Evolutionary conservation across 805 yeast genomes (phyloP).

Genomic region (Saturnispora mendoncae): DNA sequence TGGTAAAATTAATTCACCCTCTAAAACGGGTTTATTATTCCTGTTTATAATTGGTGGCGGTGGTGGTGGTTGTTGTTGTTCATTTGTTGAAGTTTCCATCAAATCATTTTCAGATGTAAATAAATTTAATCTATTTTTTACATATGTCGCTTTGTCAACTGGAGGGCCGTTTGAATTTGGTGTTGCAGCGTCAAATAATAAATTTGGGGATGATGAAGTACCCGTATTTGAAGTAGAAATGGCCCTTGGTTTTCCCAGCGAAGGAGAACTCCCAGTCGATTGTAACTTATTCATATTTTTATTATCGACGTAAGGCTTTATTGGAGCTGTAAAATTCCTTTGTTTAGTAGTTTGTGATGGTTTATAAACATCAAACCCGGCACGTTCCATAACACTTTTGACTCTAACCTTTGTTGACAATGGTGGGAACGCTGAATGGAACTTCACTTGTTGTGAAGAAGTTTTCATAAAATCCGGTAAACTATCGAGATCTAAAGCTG

Average conservation of each 20-base stretch:
- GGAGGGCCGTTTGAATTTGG: neutral
- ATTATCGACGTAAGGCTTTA: constrained; percentile 1
- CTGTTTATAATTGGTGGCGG: constrained; percentile 1
- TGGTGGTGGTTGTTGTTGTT: no score
- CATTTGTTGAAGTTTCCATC: neutral
- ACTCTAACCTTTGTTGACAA: constrained; percentile 52
- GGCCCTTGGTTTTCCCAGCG: neutral
- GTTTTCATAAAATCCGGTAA: constrained; percentile 28
- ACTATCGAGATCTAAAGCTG: constrained; percentile 19
- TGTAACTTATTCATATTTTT: neutral
- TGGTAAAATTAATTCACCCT: neutral
- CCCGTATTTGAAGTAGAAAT: constrained; percentile 6
- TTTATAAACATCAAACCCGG: constrained; percentile 62
- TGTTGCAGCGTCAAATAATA: neutral
- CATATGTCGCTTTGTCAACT: constrained; percentile 8
- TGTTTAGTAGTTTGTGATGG: constrained; percentile 17
- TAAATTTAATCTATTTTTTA: constrained; percentile 6
- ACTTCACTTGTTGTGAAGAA: constrained; percentile 27
- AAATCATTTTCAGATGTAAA: neutral
- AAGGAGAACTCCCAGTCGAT: neutral
- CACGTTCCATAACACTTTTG: constrained; percentile 68
- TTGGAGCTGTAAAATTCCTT: constrained; percentile 21
- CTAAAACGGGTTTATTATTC: constrained; percentile 2
- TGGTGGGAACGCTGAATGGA: constrained; percentile 60
- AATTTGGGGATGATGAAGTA: constrained; percentile 13